Percentiles rank a stretch among this genome's conserved stretches.
These are phyloP conservation scores for Neopestalotiopsis sp. DNA, from an alignment of 2,329 filamentous ascomycete species.

Conservation along the genomic window DNA sequence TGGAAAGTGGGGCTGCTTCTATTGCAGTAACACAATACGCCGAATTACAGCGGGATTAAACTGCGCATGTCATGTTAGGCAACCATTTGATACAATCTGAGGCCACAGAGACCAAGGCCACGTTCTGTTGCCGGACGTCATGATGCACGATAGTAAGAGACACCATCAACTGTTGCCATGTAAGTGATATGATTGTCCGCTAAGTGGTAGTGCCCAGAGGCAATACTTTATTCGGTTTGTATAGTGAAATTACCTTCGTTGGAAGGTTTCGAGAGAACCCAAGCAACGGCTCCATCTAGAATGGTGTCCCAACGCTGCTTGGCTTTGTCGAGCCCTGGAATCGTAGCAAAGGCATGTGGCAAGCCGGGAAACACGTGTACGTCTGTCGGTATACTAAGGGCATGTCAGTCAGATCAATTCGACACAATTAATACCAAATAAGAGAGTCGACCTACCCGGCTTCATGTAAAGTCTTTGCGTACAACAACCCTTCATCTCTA, in stretches of 20 bases:
- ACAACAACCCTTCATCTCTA: not conserved
- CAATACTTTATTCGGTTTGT: not conserved
- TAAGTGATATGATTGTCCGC: too few species aligned
- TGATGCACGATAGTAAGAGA: too few species aligned
- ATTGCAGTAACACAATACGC: too few species aligned
- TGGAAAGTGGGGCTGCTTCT: too few species aligned
- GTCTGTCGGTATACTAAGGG: not conserved
- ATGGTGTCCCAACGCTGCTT: slow-evolving; percentile 4
- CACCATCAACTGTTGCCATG: too few species aligned
- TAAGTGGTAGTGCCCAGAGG: too few species aligned
- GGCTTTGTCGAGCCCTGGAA: not conserved
- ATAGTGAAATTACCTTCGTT: not conserved
- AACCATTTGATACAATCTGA: too few species aligned
- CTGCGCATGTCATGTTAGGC: too few species aligned
- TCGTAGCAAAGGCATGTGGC: slow-evolving; percentile 10
- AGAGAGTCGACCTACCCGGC: not conserved
- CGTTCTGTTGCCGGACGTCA: too few species aligned
- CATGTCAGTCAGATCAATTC: not conserved
- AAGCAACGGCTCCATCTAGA: slow-evolving; percentile 1
- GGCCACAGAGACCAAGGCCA: too few species aligned
- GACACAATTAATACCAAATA: not conserved
- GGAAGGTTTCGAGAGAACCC: slow-evolving; percentile 2
- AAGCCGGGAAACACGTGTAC: slow-evolving; percentile 14
- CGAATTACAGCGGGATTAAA: too few species aligned
- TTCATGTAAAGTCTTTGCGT: not conserved